phyloP scores from a whole-genome alignment of 208 protist species.

The Leishmania major region DNA sequence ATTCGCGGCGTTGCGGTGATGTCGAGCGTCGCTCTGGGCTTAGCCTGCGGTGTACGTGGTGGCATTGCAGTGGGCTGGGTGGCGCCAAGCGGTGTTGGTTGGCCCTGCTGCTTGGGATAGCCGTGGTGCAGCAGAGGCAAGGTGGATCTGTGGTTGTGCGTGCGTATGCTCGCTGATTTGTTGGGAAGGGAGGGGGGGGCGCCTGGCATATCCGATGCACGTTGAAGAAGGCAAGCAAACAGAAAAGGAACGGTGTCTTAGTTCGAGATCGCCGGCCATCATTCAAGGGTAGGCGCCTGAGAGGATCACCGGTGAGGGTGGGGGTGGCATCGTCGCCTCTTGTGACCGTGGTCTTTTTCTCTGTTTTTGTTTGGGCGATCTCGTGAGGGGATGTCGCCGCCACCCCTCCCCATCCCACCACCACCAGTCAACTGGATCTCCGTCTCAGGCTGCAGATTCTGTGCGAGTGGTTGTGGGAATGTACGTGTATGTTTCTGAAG shows the following conservation, averaged over 20 bases:
- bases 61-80: neutral
- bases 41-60: neutral
- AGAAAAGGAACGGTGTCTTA: neutral
- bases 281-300: neutral
- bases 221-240: too few relatives aligned
- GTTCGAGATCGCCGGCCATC: neutral
- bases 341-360: neutral
- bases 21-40: neutral
- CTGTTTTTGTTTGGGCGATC: neutral
- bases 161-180: neutral
- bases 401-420: too few relatives aligned
- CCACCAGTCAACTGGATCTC: neutral
- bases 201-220: too few relatives aligned
- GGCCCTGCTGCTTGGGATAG: neutral
- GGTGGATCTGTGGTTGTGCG: neutral
- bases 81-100: neutral
- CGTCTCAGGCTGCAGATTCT: neutral
- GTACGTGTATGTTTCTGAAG: neutral
- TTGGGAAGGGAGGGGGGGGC: neutral
- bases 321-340: neutral
- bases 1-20: neutral
- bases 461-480: neutral
- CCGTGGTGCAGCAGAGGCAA: neutral
- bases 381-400: neutral
- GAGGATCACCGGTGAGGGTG: neutral